These are phyloP conservation scores for Rhodotorula sp. DNA, from an alignment of 1,284 basidiomycete species.

Conservation along the genomic window DNA sequence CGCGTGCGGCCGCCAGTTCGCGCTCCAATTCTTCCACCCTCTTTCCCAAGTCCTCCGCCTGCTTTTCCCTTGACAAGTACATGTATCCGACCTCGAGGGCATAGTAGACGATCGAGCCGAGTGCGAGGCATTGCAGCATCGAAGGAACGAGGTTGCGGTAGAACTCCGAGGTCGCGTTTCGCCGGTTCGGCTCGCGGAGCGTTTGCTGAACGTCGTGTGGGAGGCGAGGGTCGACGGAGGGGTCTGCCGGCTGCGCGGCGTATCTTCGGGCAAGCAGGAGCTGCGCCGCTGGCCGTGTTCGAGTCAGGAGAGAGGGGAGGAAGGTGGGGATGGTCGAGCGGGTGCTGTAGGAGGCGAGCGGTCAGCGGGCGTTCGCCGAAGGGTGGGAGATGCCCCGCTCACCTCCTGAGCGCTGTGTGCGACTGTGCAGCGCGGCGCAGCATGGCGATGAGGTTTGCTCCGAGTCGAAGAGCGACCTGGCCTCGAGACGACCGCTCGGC, in stretches of 20 bases:
- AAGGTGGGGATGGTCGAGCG: neutral
- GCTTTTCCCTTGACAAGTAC: slow-evolving; percentile 24
- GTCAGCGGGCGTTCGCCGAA: neutral
- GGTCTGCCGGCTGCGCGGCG: neutral
- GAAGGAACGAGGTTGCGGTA: slow-evolving; percentile 36
- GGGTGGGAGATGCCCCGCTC: too few relatives aligned
- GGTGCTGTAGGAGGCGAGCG: neutral
- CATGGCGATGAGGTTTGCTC: too few relatives aligned
- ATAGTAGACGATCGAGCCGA: slow-evolving; percentile 38
- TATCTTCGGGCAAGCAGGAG: neutral
- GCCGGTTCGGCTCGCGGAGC: neutral
- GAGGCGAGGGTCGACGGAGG: neutral
- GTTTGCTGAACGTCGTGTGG: neutral
- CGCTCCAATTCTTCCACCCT: slow-evolving; percentile 15
- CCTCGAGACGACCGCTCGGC: too few relatives aligned
- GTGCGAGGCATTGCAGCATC: slow-evolving; percentile 37
- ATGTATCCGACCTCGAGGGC: slow-evolving; percentile 30
- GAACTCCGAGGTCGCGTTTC: slow-evolving; percentile 25
- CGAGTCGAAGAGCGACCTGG: too few relatives aligned
- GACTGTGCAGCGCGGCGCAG: neutral
- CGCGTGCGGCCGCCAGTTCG: slow-evolving; percentile 7
- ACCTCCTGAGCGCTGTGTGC: neutral
- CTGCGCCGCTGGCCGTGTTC: neutral
- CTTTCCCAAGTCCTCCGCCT: slow-evolving; percentile 8
- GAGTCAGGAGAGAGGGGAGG: neutral